phyloP scores from a whole-genome alignment of 805 yeast species.

The Suhomyces kilbournensis region DNA sequence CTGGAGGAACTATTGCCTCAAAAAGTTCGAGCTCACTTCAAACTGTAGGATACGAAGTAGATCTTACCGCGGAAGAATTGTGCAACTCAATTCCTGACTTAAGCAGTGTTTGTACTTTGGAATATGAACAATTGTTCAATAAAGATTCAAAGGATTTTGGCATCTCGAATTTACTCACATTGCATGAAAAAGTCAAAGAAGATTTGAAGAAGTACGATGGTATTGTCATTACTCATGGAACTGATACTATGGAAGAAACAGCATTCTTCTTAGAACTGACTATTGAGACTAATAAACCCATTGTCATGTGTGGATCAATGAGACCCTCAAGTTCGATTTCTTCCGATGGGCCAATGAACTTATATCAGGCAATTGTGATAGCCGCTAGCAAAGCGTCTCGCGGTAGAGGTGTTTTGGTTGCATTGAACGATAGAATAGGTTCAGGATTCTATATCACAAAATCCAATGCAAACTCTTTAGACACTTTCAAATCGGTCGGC shows the following conservation, averaged over 20 bases:
- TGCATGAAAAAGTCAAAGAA: conserved; percentile 45
- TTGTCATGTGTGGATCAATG: conserved; percentile 73
- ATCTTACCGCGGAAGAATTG: conserved; percentile 50
- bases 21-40: conserved; percentile 46
- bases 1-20: conserved; percentile 61
- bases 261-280: conserved; percentile 59
- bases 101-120: conserved; percentile 50
- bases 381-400: conserved; percentile 51
- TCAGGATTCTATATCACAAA: conserved; percentile 70
- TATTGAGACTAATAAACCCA: conserved; percentile 45
- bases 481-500: conserved; percentile 64
- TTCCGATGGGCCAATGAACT: conserved; percentile 71
- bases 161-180: conserved; percentile 41
- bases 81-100: conserved; percentile 56
- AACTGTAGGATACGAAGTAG: conserved; percentile 55
- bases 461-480: conserved; percentile 66
- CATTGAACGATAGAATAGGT: conserved; percentile 65
- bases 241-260: conserved; percentile 67
- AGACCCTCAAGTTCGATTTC: conserved; percentile 69
- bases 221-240: conserved; percentile 68
- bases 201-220: conserved; percentile 51
- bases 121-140: conserved; percentile 61
- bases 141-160: conserved; percentile 59
- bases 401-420: conserved; percentile 61
- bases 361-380: conserved; percentile 65